Base-by-base conservation (phyloP, 441 rosid genomes). In the Viola pubescens region DNA sequence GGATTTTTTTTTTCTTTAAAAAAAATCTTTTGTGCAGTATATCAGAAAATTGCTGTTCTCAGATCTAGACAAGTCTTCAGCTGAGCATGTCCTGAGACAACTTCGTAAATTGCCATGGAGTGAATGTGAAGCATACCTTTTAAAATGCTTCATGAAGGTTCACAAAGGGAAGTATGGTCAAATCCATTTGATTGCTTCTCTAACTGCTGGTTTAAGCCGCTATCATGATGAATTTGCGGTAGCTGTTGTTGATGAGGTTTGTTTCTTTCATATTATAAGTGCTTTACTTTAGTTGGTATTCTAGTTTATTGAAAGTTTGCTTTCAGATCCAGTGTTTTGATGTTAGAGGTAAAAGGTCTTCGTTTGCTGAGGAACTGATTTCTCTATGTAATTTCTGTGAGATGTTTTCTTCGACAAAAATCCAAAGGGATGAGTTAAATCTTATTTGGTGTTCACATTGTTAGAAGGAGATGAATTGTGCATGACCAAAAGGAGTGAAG, bases 211-310 rank as follows among this genome's bases (percentile, higher is more conserved):
- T 75, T 82, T 95, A 78, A 91, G 96, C 69, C 92, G 95, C 70
- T 83, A 95, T 80, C 97, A 91, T 78, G 99, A 91, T 80, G 96
- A 84, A 74, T 89, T 95, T 81, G 87, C 97, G 0, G 97, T 95
- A 50, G 96, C 97, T 61, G 94, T 95, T 75, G 98, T 91, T 72
- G 99, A 95, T 70, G 99, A 95, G 99, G 99, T 95, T 68, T 64
- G 84, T 52, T 60, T 57, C 62, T 64, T 59, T 63, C 64, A 47
- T 52, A 52, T 37, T 14, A 2, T 6, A 26, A 37, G 34, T 26
- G 34, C 34, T 26, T 26, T 26, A 14, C 37, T 38, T 2, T 3
- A 7, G 38, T 46, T 14, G 51, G 13, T 62, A 3, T 4, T 53
- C 44, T 62, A 16, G 50, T 19, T 0, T 10, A 5, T 12, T 62